A percentile compares a stretch with the other conserved stretches of the same genome.
Evolutionary conservation across 768 basidiomycete species (phyloP).

Genomic region (Flagelloscypha sp.): DNA sequence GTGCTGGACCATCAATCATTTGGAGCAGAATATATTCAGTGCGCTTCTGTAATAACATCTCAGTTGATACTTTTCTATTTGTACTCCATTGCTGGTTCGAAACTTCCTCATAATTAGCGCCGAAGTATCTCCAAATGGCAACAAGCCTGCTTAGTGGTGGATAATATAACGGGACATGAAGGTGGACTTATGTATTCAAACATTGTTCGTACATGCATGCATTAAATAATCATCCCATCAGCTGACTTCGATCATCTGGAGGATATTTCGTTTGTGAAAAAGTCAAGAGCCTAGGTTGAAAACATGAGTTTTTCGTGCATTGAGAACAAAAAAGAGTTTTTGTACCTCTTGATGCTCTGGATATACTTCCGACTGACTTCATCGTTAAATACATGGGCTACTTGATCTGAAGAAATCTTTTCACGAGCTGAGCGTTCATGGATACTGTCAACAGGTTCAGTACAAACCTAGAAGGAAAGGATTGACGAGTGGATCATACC

Average conservation of each 20-base stretch:
- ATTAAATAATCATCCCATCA: conserved; percentile 63
- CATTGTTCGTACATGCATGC: neutral
- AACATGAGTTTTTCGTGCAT: neutral
- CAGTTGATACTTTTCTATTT: too few relatives aligned
- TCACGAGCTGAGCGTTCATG: conserved; percentile 97
- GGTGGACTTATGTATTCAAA: conserved; percentile 1
- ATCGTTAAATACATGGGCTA: conserved; percentile 97
- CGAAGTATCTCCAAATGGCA: too few relatives aligned
- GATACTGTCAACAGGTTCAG: conserved; percentile 44
- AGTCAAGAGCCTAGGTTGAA: conserved; percentile 65
- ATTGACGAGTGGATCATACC: conserved; percentile 41
- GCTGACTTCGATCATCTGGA: conserved; percentile 82
- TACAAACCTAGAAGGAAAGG: conserved; percentile 1
- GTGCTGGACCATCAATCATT: too few relatives aligned
- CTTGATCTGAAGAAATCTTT: conserved; percentile 95
- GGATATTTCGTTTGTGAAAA: conserved; percentile 96
- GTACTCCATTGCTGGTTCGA: too few relatives aligned
- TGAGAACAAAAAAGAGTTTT: conserved; percentile 10
- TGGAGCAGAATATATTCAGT: too few relatives aligned
- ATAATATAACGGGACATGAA: conserved; percentile 1
- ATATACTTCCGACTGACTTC: conserved; percentile 99
- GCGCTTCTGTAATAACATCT: too few relatives aligned
- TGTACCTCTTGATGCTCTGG: conserved; percentile 92
- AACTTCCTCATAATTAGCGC: too few relatives aligned
- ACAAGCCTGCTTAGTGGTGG: too few relatives aligned